phyloP scores from a whole-genome alignment of 306 rosid species.

The cucumber (Cucumis sativus) region DNA sequence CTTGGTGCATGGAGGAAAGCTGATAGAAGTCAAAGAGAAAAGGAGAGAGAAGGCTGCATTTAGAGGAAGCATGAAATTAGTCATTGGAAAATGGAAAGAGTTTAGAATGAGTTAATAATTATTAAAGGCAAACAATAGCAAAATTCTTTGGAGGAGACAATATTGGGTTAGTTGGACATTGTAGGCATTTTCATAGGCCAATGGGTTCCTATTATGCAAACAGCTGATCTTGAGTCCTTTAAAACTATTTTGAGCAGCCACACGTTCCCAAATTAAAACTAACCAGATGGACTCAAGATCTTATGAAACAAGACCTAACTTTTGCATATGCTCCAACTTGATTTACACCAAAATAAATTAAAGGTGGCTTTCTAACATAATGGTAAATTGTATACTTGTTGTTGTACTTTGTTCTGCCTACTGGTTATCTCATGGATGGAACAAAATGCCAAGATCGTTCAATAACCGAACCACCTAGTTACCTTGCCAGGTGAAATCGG shows the following conservation, averaged over 20 bases:
- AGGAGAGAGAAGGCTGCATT: conserved; percentile 21
- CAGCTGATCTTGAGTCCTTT: conserved; percentile 12
- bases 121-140: not conserved
- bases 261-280: conserved; percentile 22
- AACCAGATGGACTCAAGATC: conserved; percentile 18
- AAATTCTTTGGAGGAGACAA: conserved; percentile 7
- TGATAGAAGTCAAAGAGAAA: not conserved
- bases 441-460: too few relatives aligned
- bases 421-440: too few relatives aligned
- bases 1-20: conserved; percentile 15
- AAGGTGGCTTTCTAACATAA: too few relatives aligned
- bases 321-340: not conserved
- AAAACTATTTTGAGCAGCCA: conserved; percentile 5
- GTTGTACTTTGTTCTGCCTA: too few relatives aligned
- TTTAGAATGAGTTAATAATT: conserved; percentile 27
- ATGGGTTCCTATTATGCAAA: conserved; percentile 38
- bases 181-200: conserved; percentile 21
- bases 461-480: too few relatives aligned
- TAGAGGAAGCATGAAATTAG: conserved; percentile 18
- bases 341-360: too few relatives aligned
- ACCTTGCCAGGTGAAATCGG: too few relatives aligned
- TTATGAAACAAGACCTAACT: not conserved
- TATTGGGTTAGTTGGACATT: conserved; percentile 36
- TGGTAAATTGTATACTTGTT: too few relatives aligned
- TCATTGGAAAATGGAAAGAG: conserved; percentile 9